Evolutionary conservation across 208 protist species (phyloP), one percentile per base, ranked within the genome.

Genomic region (Phytomonas francai): DNA sequence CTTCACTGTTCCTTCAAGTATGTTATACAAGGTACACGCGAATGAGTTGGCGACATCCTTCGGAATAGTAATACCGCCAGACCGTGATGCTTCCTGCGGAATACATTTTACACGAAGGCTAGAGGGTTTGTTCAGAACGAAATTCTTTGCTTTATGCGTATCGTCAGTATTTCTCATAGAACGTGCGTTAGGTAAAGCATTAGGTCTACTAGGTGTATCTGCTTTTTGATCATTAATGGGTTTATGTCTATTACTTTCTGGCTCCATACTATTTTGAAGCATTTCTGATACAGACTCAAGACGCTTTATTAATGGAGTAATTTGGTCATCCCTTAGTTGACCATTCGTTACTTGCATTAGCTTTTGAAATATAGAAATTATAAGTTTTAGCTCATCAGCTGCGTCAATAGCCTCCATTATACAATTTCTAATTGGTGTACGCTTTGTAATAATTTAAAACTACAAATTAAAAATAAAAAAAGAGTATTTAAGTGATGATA

Each of bases 1-100:
- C 54, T 49, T 74, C 19, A 79, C 76, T 1, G 78, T 73, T 5
- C 81, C 68, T 64, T 95, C 87, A 28, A 95, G 72, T 36, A 93
- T 65, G 58, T 95, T 95, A 66, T 95, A 95, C 14, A 95, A 66
- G 0, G 77, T 79, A 59, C 76, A 83, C 31, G 84, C 77, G 19
- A 95, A 58, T 19, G 68, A 73, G 14, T 73, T 74, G n/a, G 78
- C 78, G 3, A 95, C 82, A 25, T 93, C 90, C 33, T 82, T 83
- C 14, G 90, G 86, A 11, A 95, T 72, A 22, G 49, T 1, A 58
- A 63, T 0, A 28, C 19, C 49, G 0, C 45, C 49, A 5, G 34
- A n/a, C 63, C 11, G 45, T 66, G 49, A 36, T n/a, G 31, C 25
- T 22, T 19, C 58, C 6, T 36, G 58, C n/a, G 58, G 58, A 7